Evolutionary conservation across 2,329 filamentous ascomycete species (phyloP).

Genomic region (Talaromyces sp.): DNA sequence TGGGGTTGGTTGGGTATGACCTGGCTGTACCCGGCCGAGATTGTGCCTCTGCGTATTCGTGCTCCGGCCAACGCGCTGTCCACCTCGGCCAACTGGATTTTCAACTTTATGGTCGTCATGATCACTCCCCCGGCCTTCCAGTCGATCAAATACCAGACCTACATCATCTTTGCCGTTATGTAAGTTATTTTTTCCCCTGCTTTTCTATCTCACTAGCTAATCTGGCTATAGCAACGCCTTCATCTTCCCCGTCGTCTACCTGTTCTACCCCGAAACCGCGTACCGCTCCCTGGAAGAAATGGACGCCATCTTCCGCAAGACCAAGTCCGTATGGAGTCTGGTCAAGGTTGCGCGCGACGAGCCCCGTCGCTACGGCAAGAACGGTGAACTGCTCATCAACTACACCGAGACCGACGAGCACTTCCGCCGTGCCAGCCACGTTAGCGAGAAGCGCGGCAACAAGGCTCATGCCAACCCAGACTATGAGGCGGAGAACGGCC

Average conservation of each 20-base stretch:
- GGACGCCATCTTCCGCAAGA: conserved; percentile 61
- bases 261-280: conserved; percentile 59
- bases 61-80: conserved; percentile 60
- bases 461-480: conserved; percentile 11
- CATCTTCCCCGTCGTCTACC: conserved; percentile 54
- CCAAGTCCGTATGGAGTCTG: conserved; percentile 44
- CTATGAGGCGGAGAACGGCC: conserved; percentile 12
- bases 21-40: conserved; percentile 59
- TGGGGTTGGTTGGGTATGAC: conserved; percentile 57
- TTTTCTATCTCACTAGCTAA: not conserved
- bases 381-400: conserved; percentile 50
- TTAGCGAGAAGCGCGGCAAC: conserved; percentile 4
- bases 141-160: conserved; percentile 52
- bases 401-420: conserved; percentile 17
- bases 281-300: conserved; percentile 62
- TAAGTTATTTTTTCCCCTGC: conserved; percentile 22
- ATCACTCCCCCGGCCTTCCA: conserved; percentile 58
- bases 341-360: conserved; percentile 47
- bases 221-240: conserved; percentile 41
- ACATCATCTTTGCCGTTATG: conserved; percentile 54
- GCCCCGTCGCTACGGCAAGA: conserved; percentile 54
- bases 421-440: conserved; percentile 13
- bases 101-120: conserved; percentile 64
- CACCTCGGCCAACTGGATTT: conserved; percentile 57
- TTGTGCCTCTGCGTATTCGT: conserved; percentile 42